Evolutionary conservation across 352 stramenopile species (phyloP).

Genomic region (Phytophthora tentaculata): DNA sequence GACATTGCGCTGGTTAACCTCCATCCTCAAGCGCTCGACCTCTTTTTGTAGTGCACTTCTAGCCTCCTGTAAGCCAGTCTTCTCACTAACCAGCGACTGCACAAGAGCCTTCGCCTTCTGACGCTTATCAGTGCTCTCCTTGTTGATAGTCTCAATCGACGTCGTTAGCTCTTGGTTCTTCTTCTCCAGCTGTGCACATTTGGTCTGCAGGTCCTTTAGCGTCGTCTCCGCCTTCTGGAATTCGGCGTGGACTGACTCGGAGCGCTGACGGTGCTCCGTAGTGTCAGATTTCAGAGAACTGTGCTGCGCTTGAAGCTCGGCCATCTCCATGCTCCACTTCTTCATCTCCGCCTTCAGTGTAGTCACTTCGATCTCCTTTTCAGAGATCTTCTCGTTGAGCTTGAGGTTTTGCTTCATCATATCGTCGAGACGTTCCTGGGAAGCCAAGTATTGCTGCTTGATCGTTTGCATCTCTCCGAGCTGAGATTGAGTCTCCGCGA

Average conservation of each 20-base stretch:
- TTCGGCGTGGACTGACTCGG: slow-evolving; percentile 45
- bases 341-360: slow-evolving; percentile 55
- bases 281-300: slow-evolving; percentile 50
- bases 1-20: slow-evolving; percentile 79
- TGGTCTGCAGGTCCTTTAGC: slow-evolving; percentile 43
- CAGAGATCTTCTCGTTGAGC: slow-evolving; percentile 60
- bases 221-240: slow-evolving; percentile 54
- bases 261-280: slow-evolving; percentile 49
- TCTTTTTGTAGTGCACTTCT: slow-evolving; percentile 64
- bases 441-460: slow-evolving; percentile 44
- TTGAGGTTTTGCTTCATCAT: slow-evolving; percentile 60
- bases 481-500: slow-evolving; percentile 59
- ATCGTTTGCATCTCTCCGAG: slow-evolving; percentile 47
- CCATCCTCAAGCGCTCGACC: slow-evolving; percentile 75
- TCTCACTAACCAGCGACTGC: slow-evolving; percentile 69
- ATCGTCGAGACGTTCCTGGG: slow-evolving; percentile 52
- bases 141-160: slow-evolving; percentile 50
- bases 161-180: slow-evolving; percentile 59
- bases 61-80: slow-evolving; percentile 55
- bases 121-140: slow-evolving; percentile 69
- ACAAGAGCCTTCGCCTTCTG: slow-evolving; percentile 78
- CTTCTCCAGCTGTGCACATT: slow-evolving; percentile 55
- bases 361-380: slow-evolving; percentile 57
- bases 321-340: slow-evolving; percentile 48
- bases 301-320: slow-evolving; percentile 48